Evolutionary conservation across 1,284 basidiomycete species (phyloP).

Genomic region (Naganishia cerealis): DNA sequence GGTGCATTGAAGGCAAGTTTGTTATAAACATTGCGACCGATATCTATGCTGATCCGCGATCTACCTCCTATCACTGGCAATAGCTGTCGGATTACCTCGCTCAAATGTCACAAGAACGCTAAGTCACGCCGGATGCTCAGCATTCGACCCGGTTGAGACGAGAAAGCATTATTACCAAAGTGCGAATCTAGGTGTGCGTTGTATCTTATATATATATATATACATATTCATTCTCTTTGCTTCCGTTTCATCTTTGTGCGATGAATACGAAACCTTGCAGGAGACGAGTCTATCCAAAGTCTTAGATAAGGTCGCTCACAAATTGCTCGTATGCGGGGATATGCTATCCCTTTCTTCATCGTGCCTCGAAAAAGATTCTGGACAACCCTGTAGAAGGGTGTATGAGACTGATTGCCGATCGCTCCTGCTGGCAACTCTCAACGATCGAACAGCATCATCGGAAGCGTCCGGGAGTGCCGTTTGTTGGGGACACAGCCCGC

Average conservation of each 20-base stretch:
- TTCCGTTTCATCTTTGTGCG: not conserved
- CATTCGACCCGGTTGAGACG: not conserved
- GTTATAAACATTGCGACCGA: not conserved
- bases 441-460: too few species aligned
- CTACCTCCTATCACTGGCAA: not conserved
- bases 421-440: too few species aligned
- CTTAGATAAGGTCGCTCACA: too few species aligned
- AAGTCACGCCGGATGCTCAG: not conserved
- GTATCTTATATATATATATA: constrained; percentile 10
- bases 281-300: too few species aligned
- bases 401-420: too few species aligned
- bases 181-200: constrained; percentile 17
- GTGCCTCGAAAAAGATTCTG: too few species aligned
- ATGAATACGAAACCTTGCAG: too few species aligned
- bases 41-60: constrained; percentile 14
- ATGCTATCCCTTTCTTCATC: too few species aligned
- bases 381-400: too few species aligned
- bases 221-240: constrained; percentile 1
- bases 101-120: constrained; percentile 58
- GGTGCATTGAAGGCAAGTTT: constrained; percentile 78
- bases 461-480: too few species aligned
- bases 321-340: too few species aligned
- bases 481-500: too few species aligned
- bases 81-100: constrained; percentile 76
- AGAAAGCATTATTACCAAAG: constrained; percentile 1